Conservation (phyloP, 2,329 filamentous ascomycete genomes). For the Bipolaris cookei region DNA sequence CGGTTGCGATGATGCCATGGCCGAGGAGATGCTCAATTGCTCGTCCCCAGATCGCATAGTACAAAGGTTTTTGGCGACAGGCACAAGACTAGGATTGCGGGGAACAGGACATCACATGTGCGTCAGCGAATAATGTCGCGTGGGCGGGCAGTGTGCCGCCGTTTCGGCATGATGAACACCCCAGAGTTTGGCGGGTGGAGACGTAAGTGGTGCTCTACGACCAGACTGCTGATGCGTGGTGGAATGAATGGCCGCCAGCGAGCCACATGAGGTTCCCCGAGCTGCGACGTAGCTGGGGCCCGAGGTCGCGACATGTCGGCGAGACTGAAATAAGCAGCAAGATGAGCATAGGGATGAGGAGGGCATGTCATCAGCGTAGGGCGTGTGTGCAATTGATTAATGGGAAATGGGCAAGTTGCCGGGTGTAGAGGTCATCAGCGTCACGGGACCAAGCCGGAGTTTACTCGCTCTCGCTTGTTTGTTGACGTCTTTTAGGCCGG, state of each 20-base stretch:
- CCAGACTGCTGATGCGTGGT: conserved; percentile 19
- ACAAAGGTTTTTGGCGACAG: conserved; percentile 17
- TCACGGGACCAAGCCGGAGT: neutral
- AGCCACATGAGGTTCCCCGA: conserved; percentile 18
- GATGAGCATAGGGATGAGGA: neutral
- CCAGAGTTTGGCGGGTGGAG: conserved; percentile 31
- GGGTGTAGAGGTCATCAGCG: neutral
- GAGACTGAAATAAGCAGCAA: neutral
- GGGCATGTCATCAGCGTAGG: neutral
- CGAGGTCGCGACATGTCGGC: conserved; percentile 3
- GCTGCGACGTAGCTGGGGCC: conserved; percentile 1
- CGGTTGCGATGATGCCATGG: conserved; percentile 17
- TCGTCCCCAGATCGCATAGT: conserved; percentile 14
- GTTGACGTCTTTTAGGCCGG: conserved; percentile 17
- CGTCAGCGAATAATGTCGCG: conserved; percentile 23
- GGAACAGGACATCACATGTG: conserved; percentile 25
- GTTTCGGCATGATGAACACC: conserved; percentile 18
- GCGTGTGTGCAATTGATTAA: neutral
- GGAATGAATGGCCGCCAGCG: conserved; percentile 27
- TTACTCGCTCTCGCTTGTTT: conserved; percentile 6
- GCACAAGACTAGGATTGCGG: conserved; percentile 38
- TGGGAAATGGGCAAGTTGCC: neutral
- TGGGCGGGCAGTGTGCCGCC: conserved; percentile 21
- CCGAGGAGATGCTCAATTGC: conserved; percentile 43
- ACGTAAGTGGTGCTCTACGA: neutral